Evolutionary conservation across 2,329 filamentous ascomycete species (phyloP).

Genomic region (Aspergillus quadricinctus): DNA sequence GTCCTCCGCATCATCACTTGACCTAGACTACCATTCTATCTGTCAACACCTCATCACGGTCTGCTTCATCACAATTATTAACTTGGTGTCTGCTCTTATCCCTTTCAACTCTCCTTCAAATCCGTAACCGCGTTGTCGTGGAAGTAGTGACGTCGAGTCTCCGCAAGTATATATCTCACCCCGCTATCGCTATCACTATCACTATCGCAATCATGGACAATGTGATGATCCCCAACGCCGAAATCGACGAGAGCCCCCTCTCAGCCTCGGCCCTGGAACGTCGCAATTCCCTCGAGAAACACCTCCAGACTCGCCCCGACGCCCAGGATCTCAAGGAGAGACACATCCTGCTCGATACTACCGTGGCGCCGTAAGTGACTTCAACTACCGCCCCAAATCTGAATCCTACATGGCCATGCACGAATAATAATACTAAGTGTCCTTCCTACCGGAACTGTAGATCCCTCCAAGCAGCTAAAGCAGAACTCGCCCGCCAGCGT

Average conservation of each 20-base stretch:
- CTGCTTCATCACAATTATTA: neutral
- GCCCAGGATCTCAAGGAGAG: constrained; percentile 62
- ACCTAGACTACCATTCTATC: constrained; percentile 7
- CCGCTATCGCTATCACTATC: neutral
- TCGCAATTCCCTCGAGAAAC: constrained; percentile 66
- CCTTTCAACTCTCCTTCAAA: neutral
- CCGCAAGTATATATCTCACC: neutral
- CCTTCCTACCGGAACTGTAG: constrained; percentile 32
- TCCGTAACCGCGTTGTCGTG: neutral
- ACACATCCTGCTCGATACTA: constrained; percentile 65
- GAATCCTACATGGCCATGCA: neutral
- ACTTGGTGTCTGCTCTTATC: neutral
- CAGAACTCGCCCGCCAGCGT: constrained; percentile 62
- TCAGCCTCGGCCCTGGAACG: constrained; percentile 48
- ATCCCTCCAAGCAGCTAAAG: constrained; percentile 57
- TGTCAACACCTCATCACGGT: constrained; percentile 3
- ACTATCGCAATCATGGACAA: constrained; percentile 10
- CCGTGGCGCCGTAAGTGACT: constrained; percentile 57
- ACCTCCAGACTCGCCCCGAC: constrained; percentile 66
- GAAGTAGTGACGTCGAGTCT: neutral
- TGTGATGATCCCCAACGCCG: constrained; percentile 12
- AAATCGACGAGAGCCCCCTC: constrained; percentile 57
- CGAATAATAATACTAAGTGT: neutral
- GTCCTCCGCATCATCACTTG: constrained; percentile 14
- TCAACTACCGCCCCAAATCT: neutral